Base-by-base conservation (phyloP, 768 basidiomycete genomes). In the Arthromyces matolae region DNA sequence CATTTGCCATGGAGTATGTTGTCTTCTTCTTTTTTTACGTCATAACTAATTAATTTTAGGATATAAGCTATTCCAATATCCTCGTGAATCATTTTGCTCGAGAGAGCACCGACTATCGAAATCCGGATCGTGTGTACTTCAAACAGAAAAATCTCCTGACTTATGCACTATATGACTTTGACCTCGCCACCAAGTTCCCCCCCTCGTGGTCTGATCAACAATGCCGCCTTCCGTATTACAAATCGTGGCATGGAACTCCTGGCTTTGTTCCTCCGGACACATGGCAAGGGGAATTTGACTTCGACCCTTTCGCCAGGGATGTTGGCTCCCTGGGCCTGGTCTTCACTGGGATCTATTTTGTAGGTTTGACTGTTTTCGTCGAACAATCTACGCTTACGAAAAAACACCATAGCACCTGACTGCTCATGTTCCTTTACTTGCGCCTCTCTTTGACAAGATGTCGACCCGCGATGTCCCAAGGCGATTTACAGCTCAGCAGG, bases 221-320 rank as follows among this genome's bases (percentile, higher is more conserved):
- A 33, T 58, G 27, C 45, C 55, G 32, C 44, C 54, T 57, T 5
- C 38, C 40, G 3, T 49, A 47, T 22, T 16, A 8, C 14, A 19
- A 41, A 13, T 44, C 52, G 18, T 50, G 42, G 42, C 13, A 36
- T 27, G 47, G 42, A 9, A 41, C 40, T 12, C 31, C 28, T 28
- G 31, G 42, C 1, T 42, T 25, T 25, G 14, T 49, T 4, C 45
- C 52, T 8, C 13, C 29, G 16, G 62, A 64, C 40, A 54, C 53
- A 4, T 27, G 12, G 0, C 57, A 60, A 47, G 62, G 63, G 3
- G 61, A 64, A 45, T 42, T 50, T 12, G 54, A 57, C 33, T 64
- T 60, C 32, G 54, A 64, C 27, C 61, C 63, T 3, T 64, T 62
- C 40, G 56, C 56, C 7, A 57, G 41, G 28, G 63, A 62, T 33